Evolutionary conservation across 805 yeast genomes (phyloP), one percentile per base, ranked within the genome.

Genomic region (Suhomyces xylopsoci): DNA sequence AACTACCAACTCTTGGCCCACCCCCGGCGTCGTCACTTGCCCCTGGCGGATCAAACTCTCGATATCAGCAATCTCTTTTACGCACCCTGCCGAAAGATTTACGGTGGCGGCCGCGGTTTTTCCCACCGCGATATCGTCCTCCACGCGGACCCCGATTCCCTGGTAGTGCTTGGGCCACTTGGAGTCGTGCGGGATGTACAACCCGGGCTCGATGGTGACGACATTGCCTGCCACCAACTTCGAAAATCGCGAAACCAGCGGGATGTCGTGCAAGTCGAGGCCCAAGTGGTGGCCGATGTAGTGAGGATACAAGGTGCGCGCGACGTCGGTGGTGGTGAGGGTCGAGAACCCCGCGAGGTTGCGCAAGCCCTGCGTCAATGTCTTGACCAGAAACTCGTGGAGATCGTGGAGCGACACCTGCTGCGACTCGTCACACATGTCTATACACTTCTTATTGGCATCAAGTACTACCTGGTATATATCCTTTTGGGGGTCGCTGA

Each of bases 221-320:
- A 93, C 97, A 65, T 90, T 96, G 20, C 92, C 92, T 19, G 76
- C 73, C 45, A 69, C 70, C 46, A 94, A 66, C 30, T 72, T 71
- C 20, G 78, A 76, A 51, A 73, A 74, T 56, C 90, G 77, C 3
- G 93, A 80, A 40, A 77, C 78, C 2, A 77, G 68, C 4, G 96
- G 96, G 36, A 83, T 77, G 64, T 90, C 97, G 69, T 90, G 97
- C 24, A 92, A 88, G 62, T 92, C 99, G 34, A 94, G 72, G 0
- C 99, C 99, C 38, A 94, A 74, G 63, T 94, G 91, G 68, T 94
- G 99, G 5, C 99, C 99, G 59, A 94, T 85, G 65, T 89, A 91
- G 68, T 94, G 99, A 0, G 98, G 98, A 64, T 92, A 94, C 36
- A 88, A 69, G 20, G 57, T 56, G 36, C 82, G 63, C 38, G 79